Conservation (phyloP, 2,329 filamentous ascomycete genomes). For the Lachnellula suecica region DNA sequence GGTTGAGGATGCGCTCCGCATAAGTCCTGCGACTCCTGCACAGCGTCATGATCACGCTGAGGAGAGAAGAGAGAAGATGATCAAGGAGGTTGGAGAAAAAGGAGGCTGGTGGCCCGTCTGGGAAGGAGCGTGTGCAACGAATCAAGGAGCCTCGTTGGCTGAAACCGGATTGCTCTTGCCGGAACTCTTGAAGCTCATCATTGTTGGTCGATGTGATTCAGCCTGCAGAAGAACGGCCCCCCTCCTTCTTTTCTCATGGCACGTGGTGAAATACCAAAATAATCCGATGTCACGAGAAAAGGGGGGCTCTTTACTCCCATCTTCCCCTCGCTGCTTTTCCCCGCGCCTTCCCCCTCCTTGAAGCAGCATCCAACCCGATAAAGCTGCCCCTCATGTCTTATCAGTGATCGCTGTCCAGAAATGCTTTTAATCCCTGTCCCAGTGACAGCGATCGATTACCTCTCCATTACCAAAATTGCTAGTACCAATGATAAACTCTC, state of each 20-base stretch:
- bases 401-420: not conserved
- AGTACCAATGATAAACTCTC: conserved; percentile 11
- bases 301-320: too few relatives aligned
- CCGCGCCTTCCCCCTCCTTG: too few relatives aligned
- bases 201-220: not conserved
- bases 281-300: too few relatives aligned
- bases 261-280: too few relatives aligned
- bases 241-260: too few relatives aligned
- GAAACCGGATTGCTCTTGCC: not conserved
- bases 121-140: not conserved
- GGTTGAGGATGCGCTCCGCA: not conserved
- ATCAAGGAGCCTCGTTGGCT: not conserved
- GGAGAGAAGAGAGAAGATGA: too few relatives aligned
- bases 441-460: conserved; percentile 15
- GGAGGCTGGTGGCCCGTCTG: not conserved
- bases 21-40: too few relatives aligned
- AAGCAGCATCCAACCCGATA: too few relatives aligned
- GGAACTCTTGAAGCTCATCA: not conserved
- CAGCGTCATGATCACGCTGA: not conserved
- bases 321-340: too few relatives aligned
- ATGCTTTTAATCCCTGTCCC: conserved; percentile 1
- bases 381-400: conserved; percentile 11
- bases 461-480: conserved; percentile 21
- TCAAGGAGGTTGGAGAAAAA: not conserved
- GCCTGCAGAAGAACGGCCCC: too few relatives aligned